Evolutionary conservation across 805 yeast species (phyloP).

Genomic region (Yamadazyma tumulicola): DNA sequence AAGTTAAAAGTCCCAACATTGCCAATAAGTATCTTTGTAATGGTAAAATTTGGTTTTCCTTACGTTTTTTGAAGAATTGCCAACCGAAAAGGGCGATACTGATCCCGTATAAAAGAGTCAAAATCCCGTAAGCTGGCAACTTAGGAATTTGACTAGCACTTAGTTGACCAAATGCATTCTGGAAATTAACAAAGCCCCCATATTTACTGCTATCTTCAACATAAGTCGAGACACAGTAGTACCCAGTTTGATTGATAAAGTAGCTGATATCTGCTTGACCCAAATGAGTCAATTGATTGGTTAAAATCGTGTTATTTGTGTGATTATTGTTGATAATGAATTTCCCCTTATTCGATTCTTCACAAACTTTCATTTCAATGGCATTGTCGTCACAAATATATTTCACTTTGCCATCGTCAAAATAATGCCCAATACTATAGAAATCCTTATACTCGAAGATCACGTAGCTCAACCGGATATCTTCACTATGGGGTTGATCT

Average conservation of each 20-base stretch:
- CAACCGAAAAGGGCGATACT: slow-evolving; percentile 81
- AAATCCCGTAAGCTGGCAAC: slow-evolving; percentile 80
- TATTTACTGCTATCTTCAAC: slow-evolving; percentile 44
- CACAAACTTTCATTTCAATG: slow-evolving; percentile 53
- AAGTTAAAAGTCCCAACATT: slow-evolving; percentile 75
- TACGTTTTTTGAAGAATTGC: slow-evolving; percentile 77
- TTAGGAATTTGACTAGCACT: slow-evolving; percentile 91
- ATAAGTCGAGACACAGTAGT: slow-evolving; percentile 82
- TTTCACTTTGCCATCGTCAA: slow-evolving; percentile 35
- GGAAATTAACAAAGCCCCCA: slow-evolving; percentile 71
- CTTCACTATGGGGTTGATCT: slow-evolving; percentile 25
- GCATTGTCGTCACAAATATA: slow-evolving; percentile 78
- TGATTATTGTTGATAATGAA: slow-evolving; percentile 54
- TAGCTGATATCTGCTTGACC: slow-evolving; percentile 65
- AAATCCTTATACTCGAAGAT: slow-evolving; percentile 84
- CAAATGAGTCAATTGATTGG: slow-evolving; percentile 50
- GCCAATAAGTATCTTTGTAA: slow-evolving; percentile 88
- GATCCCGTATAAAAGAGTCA: slow-evolving; percentile 79
- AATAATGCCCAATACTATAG: slow-evolving; percentile 56
- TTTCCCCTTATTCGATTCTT: slow-evolving; percentile 49
- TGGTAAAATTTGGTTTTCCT: slow-evolving; percentile 73
- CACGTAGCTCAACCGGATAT: slow-evolving; percentile 56
- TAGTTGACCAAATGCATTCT: slow-evolving; percentile 87
- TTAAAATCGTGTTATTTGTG: slow-evolving; percentile 51
- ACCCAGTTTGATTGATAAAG: slow-evolving; percentile 73